Percentiles rank a stretch among this genome's conserved stretches.
phyloP scores from a whole-genome alignment of 2,329 filamentous ascomycete genomes.

The Shiraia sp. region DNA sequence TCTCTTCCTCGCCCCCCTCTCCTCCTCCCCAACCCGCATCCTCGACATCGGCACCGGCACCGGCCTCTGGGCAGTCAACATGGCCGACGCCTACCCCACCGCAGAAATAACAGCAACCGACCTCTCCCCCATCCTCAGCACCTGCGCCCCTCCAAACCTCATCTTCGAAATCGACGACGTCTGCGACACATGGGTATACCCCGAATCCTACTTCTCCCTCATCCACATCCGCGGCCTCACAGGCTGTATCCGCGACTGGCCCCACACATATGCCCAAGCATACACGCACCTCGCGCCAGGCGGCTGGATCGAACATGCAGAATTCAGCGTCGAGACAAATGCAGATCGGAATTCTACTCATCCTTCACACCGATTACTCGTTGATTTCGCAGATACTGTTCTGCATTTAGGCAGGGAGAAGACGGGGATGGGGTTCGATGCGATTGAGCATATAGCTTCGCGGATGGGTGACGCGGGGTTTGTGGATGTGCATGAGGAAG shows the following conservation, averaged over 20 bases:
- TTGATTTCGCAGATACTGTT: conserved; percentile 17
- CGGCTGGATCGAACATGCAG: conserved; percentile 50
- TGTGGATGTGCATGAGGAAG: conserved; percentile 28
- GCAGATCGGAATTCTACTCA: conserved; percentile 13
- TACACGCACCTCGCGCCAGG: conserved; percentile 46
- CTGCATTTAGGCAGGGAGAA: conserved; percentile 20
- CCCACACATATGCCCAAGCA: conserved; percentile 43
- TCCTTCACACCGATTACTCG: conserved; percentile 26
- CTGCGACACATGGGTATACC: conserved; percentile 47
- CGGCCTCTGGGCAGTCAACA: conserved; percentile 43
- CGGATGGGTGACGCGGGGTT: conserved; percentile 31
- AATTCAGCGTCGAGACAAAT: conserved; percentile 37
- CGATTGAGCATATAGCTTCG: conserved; percentile 18
- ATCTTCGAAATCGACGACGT: conserved; percentile 52
- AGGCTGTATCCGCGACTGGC: conserved; percentile 48
- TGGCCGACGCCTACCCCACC: conserved; percentile 42
- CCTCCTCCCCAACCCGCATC: conserved; percentile 29
- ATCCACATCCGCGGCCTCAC: conserved; percentile 48
- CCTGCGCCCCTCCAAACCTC: conserved; percentile 46
- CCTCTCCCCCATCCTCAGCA: conserved; percentile 40
- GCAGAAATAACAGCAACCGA: conserved; percentile 43
- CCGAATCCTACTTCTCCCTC: conserved; percentile 42
- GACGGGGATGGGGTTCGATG: conserved; percentile 32
- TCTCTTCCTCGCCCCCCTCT: conserved; percentile 40
- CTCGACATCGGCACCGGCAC: conserved; percentile 44